Conservation (phyloP, 768 basidiomycete species). For the Leccinum disarticulatum region DNA sequence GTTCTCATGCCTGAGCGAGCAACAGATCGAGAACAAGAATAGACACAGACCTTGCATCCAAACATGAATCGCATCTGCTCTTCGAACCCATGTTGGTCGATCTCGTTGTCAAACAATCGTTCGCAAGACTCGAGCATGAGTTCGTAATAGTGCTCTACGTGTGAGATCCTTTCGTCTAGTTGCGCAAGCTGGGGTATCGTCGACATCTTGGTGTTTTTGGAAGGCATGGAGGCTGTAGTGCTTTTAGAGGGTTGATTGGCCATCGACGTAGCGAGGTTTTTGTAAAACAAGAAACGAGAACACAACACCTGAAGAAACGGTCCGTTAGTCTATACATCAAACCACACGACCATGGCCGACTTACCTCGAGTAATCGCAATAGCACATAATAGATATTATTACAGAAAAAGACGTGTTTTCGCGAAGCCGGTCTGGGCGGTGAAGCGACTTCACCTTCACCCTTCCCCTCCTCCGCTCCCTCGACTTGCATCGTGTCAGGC, state of each 20-base stretch:
- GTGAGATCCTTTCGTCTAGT: slow-evolving; percentile 38
- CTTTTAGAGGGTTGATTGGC: slow-evolving; percentile 28
- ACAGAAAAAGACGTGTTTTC: slow-evolving; percentile 72
- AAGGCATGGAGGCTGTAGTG: slow-evolving; percentile 7
- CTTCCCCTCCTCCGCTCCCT: slow-evolving; percentile 31
- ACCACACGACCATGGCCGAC: slow-evolving; percentile 20
- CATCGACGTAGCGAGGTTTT: slow-evolving; percentile 57
- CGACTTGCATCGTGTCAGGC: slow-evolving; percentile 41
- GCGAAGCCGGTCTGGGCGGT: slow-evolving; percentile 37
- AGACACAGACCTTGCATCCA: slow-evolving; percentile 61
- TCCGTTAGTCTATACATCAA: slow-evolving; percentile 4
- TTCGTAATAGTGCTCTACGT: slow-evolving; percentile 74
- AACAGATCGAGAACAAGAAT: background rate
- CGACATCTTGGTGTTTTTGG: slow-evolving; percentile 32
- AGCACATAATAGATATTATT: slow-evolving; percentile 89
- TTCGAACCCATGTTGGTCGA: slow-evolving; percentile 86
- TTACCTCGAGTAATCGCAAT: slow-evolving; percentile 82
- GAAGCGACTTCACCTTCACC: slow-evolving; percentile 9
- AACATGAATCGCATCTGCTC: slow-evolving; percentile 89
- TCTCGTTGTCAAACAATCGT: slow-evolving; percentile 86
- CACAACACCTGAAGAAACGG: slow-evolving; percentile 64
- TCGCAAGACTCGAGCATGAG: slow-evolving; percentile 86
- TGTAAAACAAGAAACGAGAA: slow-evolving; percentile 77
- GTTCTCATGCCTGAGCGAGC: slow-evolving; percentile 1
- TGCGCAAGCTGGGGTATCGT: slow-evolving; percentile 28